phyloP scores from a whole-genome alignment of 441 rosid species.

The Aleurites moluccanus region DNA sequence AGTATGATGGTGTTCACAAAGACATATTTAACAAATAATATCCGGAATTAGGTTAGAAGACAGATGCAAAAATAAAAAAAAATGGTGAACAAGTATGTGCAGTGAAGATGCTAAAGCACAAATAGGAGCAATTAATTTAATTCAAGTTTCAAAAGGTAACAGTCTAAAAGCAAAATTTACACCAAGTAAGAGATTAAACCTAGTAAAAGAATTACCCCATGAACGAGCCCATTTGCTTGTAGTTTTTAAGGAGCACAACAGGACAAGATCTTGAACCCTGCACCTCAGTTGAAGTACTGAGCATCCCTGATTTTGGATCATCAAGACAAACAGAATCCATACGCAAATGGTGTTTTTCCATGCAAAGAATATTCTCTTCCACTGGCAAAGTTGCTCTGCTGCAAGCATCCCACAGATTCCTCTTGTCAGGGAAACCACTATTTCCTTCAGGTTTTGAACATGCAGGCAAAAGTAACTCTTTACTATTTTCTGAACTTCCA shows the following conservation, averaged over 20 bases:
- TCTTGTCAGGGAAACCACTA: conserved; percentile 21
- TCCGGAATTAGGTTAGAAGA: neutral
- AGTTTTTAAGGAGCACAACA: conserved; percentile 62
- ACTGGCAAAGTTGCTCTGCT: conserved; percentile 50
- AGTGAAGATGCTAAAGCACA: neutral
- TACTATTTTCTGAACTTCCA: conserved; percentile 26
- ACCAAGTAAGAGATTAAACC: neutral
- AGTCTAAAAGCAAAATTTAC: neutral
- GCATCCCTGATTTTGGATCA: conserved; percentile 31
- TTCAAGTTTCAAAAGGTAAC: neutral
- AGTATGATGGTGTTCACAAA: neutral
- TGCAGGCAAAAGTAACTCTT: conserved; percentile 18
- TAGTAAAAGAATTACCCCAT: conserved; percentile 49
- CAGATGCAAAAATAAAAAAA: neutral
- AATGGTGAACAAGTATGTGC: neutral
- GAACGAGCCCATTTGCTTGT: conserved; percentile 32
- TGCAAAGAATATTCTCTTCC: conserved; percentile 61
- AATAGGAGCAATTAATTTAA: neutral
- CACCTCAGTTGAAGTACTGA: conserved; percentile 33
- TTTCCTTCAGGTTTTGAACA: conserved; percentile 33
- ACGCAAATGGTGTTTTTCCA: conserved; percentile 54
- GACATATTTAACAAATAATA: neutral
- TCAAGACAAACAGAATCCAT: conserved; percentile 62
- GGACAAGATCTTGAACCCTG: conserved; percentile 64
- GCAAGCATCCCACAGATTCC: conserved; percentile 62